These are phyloP conservation scores for Plasmodium fragile DNA, from an alignment of 169 alveolate species.

Conservation along the genomic window DNA sequence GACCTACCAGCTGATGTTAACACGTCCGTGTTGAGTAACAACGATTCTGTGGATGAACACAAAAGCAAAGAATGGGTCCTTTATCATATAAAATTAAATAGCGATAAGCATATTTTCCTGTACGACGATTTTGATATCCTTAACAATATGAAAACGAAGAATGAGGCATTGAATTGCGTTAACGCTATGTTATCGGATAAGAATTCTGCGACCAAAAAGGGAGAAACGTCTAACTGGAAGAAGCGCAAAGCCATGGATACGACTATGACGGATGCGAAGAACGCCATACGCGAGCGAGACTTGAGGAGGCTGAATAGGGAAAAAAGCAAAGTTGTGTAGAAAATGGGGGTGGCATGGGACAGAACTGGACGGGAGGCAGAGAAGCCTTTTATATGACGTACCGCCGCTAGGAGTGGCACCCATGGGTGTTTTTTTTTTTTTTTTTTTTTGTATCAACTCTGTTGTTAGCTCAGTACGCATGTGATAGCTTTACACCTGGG, in stretches of 20 bases:
- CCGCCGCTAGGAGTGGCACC: background rate
- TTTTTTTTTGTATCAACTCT: background rate
- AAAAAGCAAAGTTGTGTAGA: slow-evolving; percentile 39
- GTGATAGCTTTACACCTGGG: background rate
- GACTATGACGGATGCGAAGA: background rate
- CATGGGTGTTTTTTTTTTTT: background rate
- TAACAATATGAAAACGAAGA: slow-evolving; percentile 50
- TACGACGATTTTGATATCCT: slow-evolving; percentile 67
- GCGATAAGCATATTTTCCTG: slow-evolving; percentile 18
- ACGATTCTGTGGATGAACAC: background rate
- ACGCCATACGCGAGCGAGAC: slow-evolving; percentile 54
- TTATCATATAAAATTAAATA: slow-evolving; percentile 47
- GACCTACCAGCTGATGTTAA: background rate
- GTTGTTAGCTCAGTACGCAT: background rate
- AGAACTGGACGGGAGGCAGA: background rate
- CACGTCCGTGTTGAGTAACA: background rate
- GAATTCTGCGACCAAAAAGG: slow-evolving; percentile 23
- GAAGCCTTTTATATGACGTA: background rate
- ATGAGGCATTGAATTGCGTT: slow-evolving; percentile 52
- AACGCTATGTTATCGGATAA: slow-evolving; percentile 31
- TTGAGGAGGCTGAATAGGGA: slow-evolving; percentile 66
- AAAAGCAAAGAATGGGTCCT: slow-evolving; percentile 21
- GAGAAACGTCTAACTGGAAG: slow-evolving; percentile 24
- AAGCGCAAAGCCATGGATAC: slow-evolving; percentile 12
- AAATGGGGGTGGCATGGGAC: background rate